A percentile compares a stretch with the other conserved stretches of the same genome.
Evolutionary conservation across 2,329 filamentous ascomycete species (phyloP).

Genomic region (Aspergillus uvarum): DNA sequence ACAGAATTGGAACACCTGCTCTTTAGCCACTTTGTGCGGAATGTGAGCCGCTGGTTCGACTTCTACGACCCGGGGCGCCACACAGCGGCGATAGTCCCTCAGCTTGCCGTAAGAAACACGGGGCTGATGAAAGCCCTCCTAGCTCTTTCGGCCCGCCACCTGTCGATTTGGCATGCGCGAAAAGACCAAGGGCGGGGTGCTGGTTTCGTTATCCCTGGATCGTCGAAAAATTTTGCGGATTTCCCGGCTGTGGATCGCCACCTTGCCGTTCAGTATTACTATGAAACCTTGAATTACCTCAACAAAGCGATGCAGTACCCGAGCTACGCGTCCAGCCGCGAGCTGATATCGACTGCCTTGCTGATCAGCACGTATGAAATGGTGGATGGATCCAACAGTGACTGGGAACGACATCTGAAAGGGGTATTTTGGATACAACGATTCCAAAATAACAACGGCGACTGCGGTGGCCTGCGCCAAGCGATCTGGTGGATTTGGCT

Average conservation of each 20-base stretch:
- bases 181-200: neutral
- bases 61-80: constrained; percentile 45
- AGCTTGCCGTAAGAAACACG: constrained; percentile 52
- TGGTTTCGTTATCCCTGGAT: neutral
- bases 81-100: constrained; percentile 39
- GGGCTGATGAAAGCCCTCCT: constrained; percentile 60
- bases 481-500: constrained; percentile 68
- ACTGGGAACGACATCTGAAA: constrained; percentile 63
- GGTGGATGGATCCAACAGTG: constrained; percentile 58
- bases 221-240: neutral
- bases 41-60: constrained; percentile 42
- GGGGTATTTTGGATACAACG: constrained; percentile 67
- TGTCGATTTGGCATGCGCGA: constrained; percentile 37
- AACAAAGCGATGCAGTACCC: constrained; percentile 60
- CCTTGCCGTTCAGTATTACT: constrained; percentile 56
- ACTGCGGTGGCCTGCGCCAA: constrained; percentile 56
- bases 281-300: constrained; percentile 62
- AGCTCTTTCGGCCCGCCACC: constrained; percentile 55
- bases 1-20: constrained; percentile 11
- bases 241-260: constrained; percentile 34
- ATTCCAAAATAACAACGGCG: constrained; percentile 61
- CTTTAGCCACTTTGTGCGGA: constrained; percentile 18
- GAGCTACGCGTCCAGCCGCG: constrained; percentile 57
- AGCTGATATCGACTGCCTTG: constrained; percentile 60
- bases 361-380: constrained; percentile 66